Evolutionary conservation across 306 rosid genomes (phyloP), one percentile per base, ranked within the genome.

Genomic region (Fagus crenata): DNA sequence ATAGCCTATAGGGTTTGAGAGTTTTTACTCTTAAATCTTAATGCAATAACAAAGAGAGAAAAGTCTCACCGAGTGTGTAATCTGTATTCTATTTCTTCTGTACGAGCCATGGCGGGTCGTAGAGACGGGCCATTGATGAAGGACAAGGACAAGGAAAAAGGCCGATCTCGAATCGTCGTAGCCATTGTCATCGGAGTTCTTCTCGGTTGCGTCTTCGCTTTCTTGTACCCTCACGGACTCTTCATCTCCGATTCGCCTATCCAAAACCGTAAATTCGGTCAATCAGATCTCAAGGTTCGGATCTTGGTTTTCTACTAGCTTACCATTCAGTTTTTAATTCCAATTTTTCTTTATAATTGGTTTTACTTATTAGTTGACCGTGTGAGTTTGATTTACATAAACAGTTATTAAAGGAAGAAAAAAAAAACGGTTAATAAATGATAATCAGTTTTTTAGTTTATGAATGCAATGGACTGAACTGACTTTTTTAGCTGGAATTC

Each of bases 51-150:
- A 14, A 15, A 14, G 9, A 3, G 0, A 12, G 63, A 13, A n/a
- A 9, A 8, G 14, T 36, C 22, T 35, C 69, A 36, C 69, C 33
- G 69, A 15, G 69, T 15, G 8, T 22, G 35, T 22, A 56, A 22
- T 13, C 67, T 7, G 37, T 15, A 17, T 40, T 22, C 28, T 22
- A 22, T 22, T 22, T 22, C 28, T 22, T 22, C 28, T 22, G 51
- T 7, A 46, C 13, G 60, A 49, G 65, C 53, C 73, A 90, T 93
- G 98, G 96, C 87, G 42, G 90, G 86, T 84, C 98, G 98, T 49
- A 80, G 90, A 54, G 92, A 90, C 35, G 89, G 81, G 11, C 67
- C 85, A 65, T 87, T 89, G 31, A 82, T 77, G 56, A 78, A 87
- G 80, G 98, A 91, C 1, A 93, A 93, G 71, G 51, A 71, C 8